Conservation (phyloP, 306 rosid species). For the Herpetospermum pedunculosum region DNA sequence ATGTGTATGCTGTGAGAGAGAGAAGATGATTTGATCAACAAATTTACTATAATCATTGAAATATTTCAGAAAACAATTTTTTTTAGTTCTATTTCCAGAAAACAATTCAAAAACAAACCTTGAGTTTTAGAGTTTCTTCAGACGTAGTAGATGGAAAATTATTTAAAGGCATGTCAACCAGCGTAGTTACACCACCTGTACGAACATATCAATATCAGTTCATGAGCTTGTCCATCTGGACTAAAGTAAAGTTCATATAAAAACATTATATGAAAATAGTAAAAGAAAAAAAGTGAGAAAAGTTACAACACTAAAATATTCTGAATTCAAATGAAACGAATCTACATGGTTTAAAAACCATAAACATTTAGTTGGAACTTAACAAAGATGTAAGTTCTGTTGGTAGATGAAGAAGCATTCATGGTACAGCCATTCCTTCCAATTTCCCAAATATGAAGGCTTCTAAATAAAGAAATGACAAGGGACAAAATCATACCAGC, state of each 20-base stretch:
- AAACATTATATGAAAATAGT: neutral
- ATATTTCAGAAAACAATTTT: neutral
- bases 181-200: conserved; percentile 82
- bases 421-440: neutral
- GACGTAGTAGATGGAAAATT: conserved; percentile 76
- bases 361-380: conserved; percentile 1
- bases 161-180: conserved; percentile 97
- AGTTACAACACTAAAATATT: neutral
- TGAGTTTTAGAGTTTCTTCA: conserved; percentile 61
- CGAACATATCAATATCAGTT: conserved; percentile 17
- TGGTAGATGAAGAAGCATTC: neutral
- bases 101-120: conserved; percentile 26
- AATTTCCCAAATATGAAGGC: neutral
- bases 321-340: neutral
- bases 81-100: neutral
- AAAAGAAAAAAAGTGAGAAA: neutral
- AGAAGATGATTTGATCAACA: neutral
- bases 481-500: conserved; percentile 43
- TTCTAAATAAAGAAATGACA: neutral
- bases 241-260: neutral
- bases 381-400: neutral
- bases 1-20: neutral
- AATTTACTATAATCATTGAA: neutral
- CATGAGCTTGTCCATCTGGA: conserved; percentile 6
- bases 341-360: neutral